Evolutionary conservation across 2,329 filamentous ascomycete genomes (phyloP).

Genomic region (Grosmannia serpens): DNA sequence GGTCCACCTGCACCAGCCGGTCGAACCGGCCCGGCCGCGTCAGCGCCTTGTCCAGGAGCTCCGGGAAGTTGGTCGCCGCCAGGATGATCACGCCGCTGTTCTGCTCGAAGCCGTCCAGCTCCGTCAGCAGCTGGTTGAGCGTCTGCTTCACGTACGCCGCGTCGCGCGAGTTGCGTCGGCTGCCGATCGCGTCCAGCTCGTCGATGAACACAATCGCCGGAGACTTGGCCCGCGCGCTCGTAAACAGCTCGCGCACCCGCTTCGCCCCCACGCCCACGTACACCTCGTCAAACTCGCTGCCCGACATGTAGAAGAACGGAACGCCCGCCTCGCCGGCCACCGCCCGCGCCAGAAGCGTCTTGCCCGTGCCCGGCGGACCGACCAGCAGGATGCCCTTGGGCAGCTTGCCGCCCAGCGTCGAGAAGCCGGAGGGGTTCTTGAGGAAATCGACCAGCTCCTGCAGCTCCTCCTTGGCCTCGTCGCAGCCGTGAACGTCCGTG

Average conservation of each 20-base stretch:
- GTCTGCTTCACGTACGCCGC: slow-evolving; percentile 96
- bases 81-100: slow-evolving; percentile 92
- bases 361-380: slow-evolving; percentile 92
- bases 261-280: slow-evolving; percentile 77
- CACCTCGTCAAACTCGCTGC: slow-evolving; percentile 95
- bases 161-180: slow-evolving; percentile 84
- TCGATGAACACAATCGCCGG: slow-evolving; percentile 69
- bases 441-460: slow-evolving; percentile 95
- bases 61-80: slow-evolving; percentile 90
- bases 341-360: slow-evolving; percentile 87
- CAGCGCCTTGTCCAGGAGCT: slow-evolving; percentile 87
- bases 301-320: slow-evolving; percentile 99
- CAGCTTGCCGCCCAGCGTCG: slow-evolving; percentile 85
- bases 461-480: slow-evolving; percentile 96
- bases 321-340: slow-evolving; percentile 95
- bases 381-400: slow-evolving; percentile 94
- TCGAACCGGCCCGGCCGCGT: slow-evolving; percentile 93
- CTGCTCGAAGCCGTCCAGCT: slow-evolving; percentile 94
- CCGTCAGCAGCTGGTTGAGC: slow-evolving; percentile 90
- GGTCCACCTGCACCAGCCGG: slow-evolving; percentile 74
- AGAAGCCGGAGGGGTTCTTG: slow-evolving; percentile 86
- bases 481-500: slow-evolving; percentile 88
- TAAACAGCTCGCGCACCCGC: slow-evolving; percentile 61
- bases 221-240: slow-evolving; percentile 22
- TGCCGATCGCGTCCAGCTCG: slow-evolving; percentile 85